Evolutionary conservation across 1,139 yeast genomes (phyloP), one percentile per base, ranked within the genome.

Genomic region (Candida sanyaensis): DNA sequence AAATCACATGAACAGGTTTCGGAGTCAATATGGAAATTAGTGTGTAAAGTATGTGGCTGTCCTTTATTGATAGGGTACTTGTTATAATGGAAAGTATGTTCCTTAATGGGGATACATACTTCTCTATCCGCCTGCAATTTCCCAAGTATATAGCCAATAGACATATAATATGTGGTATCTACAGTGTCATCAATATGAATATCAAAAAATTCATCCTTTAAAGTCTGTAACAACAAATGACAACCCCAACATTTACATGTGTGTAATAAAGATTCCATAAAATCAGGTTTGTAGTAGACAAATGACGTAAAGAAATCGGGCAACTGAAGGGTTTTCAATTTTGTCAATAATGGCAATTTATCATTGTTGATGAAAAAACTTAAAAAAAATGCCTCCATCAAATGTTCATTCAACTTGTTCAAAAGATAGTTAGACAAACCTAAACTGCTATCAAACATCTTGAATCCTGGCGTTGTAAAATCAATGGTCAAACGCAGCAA

Each of bases 241-340:
- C 77, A 72, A 2, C 77, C 77, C 59, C 61, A 53, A 48, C 77
- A 72, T 45, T 55, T 55, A 51, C 77, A 72, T 5, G 73, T 68
- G 53, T 72, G 76, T 26, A 72, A 53, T 27, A 71, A 59, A 3
- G 72, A 65, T 51, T 66, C 66, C 55, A 61, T 67, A 47, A 72
- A 72, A 47, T 67, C 68, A 3, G 75, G 75, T 49, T 71, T 66
- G 50, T 72, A 72, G 54, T 70, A 72, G 31, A 72, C 59, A 53
- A 71, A 72, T 3, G 74, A 68, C 1, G 75, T 71, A 42, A 72
- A 59, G 48, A 72, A 71, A 51, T 72, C 77, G 1, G 73, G 71
- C 23, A 71, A 51, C 48, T 68, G 71, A 33, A 71, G 54, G 2
- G 68, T 62, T 37, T 55, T 61, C 36, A 72, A 54, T 37, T 59